A percentile compares a stretch with the other conserved stretches of the same genome.
These are phyloP conservation scores for Aspergillus sp. DNA, from an alignment of 2,329 filamentous ascomycete genomes.

Conservation along the genomic window DNA sequence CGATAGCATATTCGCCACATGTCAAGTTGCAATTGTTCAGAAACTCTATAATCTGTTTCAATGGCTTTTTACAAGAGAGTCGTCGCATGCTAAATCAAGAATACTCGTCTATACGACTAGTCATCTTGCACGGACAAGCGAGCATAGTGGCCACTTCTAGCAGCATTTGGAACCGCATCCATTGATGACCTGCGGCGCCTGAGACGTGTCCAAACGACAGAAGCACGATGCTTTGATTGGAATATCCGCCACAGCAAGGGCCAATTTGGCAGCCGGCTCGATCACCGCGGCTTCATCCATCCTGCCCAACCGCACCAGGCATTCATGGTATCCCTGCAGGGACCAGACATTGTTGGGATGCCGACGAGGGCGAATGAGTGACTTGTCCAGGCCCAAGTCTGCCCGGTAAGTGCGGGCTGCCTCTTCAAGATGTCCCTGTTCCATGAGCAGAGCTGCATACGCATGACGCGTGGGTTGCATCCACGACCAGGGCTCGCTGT, in stretches of 20 bases:
- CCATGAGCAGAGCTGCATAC: constrained; percentile 64
- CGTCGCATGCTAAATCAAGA: too few relatives aligned
- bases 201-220: constrained; percentile 39
- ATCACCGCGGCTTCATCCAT: constrained; percentile 45
- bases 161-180: constrained; percentile 3
- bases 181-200: constrained; percentile 5
- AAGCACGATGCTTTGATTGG: constrained; percentile 57
- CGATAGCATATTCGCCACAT: too few relatives aligned
- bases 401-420: constrained; percentile 56
- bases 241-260: constrained; percentile 57
- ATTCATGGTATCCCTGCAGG: constrained; percentile 69
- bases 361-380: constrained; percentile 58
- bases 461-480: constrained; percentile 71
- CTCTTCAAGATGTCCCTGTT: constrained; percentile 57
- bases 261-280: constrained; percentile 47
- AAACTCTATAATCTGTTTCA: too few relatives aligned
- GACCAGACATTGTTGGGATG: constrained; percentile 74
- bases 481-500: constrained; percentile 74
- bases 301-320: constrained; percentile 54
- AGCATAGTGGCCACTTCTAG: neutral
- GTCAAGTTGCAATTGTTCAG: too few relatives aligned
- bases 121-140: too few relatives aligned
- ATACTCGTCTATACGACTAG: too few relatives aligned
- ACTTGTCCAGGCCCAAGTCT: constrained; percentile 57
- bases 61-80: too few relatives aligned